Evolutionary conservation across 129 eudicot genomes (phyloP).

Genomic region (Calendula officinalis): DNA sequence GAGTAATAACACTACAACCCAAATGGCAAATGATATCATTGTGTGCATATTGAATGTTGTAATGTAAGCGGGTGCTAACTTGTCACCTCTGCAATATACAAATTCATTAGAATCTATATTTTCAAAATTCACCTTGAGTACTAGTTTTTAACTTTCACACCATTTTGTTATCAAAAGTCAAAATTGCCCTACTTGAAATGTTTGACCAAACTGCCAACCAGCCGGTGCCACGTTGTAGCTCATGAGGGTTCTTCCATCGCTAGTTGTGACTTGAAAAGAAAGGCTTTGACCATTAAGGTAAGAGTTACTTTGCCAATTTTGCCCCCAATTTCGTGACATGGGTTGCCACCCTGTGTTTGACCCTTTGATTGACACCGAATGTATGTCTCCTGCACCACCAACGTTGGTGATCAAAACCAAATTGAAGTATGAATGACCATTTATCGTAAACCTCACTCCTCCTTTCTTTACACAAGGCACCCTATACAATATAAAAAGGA

Average conservation of each 20-base stretch:
- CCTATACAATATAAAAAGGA: constrained; percentile 28
- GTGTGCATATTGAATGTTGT: constrained; percentile 20
- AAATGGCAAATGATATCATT: constrained; percentile 12
- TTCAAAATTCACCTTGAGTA: constrained; percentile 3
- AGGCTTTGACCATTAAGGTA: constrained; percentile 40
- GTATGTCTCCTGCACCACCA: constrained; percentile 78
- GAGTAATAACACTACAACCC: constrained; percentile 10
- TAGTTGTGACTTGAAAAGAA: constrained; percentile 36
- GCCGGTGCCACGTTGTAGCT: constrained; percentile 29
- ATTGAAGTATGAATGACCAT: constrained; percentile 87
- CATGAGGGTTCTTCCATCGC: constrained; percentile 35
- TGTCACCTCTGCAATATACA: constrained; percentile 40
- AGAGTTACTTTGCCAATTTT: constrained; percentile 44
- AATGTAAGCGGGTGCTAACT: constrained; percentile 37
- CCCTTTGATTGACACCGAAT: constrained; percentile 68
- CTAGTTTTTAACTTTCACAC: constrained; percentile 2
- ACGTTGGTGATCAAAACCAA: constrained; percentile 69
- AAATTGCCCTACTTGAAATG: constrained; percentile 35
- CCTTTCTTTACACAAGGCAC: constrained; percentile 74
- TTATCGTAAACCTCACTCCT: constrained; percentile 79
- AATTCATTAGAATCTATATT: constrained; percentile 1
- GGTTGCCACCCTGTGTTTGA: constrained; percentile 67
- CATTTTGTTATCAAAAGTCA: neutral
- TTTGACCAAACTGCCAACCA: constrained; percentile 41
- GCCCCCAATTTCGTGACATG: constrained; percentile 59